Base-by-base conservation (phyloP, 2,329 filamentous ascomycete species). In the Penicillium oxalicum region DNA sequence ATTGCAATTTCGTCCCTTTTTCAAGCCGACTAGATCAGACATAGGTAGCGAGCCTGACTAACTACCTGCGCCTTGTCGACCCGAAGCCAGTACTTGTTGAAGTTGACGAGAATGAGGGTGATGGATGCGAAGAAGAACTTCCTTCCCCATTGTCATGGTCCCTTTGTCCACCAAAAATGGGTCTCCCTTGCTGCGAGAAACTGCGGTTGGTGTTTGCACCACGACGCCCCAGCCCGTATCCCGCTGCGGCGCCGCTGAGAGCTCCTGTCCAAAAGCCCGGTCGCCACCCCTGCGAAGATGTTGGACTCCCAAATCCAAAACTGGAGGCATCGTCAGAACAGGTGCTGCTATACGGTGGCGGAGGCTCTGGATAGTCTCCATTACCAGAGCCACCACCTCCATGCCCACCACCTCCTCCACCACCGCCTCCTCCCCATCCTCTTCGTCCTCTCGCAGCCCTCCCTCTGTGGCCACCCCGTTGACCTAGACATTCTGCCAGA, bases 201-300 rank as follows among this genome's bases (percentile, higher is more conserved):
- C 40, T 39, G 33, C 49, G 48, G 12, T 44, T 52, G 40, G 47
- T 53, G 37, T 39, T 39, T 12, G 35, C 48, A 38, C 48, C 39
- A 39, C 60, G 63, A 52, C 61, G 68, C 12, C 71, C 72, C 37
- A 71, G 54, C 2, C 63, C 57, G 61, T 74, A 75, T 9, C 70
- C 73, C 27, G 69, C 67, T 12, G 68, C 66, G 7, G 63, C 67
- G 45, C 74, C 74, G 40, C 69, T 63, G 36, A 69, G 51, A 9
- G 68, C 68, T 24, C 74, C 74, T 24, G 71, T 67, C 74, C 73
- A 75, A 48, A 76, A 75, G 1, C 74, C 74, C 1, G 74, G 73
- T 44, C 63, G 66, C 72, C 72, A 76, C 2, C 67, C 63, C 50
- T 62, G 58, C 29, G 37, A 32, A 8, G 36, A 33, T 29, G 52